Evolutionary conservation across 208 protist genomes (phyloP).

Genomic region (Acanthamoeba sp.): DNA sequence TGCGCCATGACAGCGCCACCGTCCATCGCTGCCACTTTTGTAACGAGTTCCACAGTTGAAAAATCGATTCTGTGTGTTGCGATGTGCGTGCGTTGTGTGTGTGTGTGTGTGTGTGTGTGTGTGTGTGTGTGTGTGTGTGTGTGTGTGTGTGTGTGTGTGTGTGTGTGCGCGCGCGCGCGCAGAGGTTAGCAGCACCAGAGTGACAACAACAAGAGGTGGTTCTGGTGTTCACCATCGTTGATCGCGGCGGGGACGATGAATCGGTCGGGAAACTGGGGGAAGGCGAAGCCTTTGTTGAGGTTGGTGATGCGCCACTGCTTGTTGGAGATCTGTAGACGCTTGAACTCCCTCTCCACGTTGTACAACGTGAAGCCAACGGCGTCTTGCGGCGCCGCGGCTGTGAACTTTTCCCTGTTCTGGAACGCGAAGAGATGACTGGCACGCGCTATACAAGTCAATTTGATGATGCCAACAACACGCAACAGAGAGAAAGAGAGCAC

Average conservation of each 20-base stretch:
- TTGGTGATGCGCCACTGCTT: slow-evolving; percentile 19
- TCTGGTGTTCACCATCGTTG: background rate
- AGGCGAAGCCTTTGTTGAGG: background rate
- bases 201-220: background rate
- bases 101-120: too few relatives aligned
- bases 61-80: background rate
- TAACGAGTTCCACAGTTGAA: background rate
- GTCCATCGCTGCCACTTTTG: slow-evolving; percentile 11
- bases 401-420: background rate
- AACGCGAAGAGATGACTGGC: background rate
- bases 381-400: background rate
- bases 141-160: too few relatives aligned
- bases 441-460: background rate
- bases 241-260: slow-evolving; percentile 31
- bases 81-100: too few relatives aligned
- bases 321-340: background rate
- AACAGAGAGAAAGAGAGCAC: background rate
- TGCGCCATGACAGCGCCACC: background rate
- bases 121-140: too few relatives aligned
- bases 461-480: background rate
- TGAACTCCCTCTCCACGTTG: background rate
- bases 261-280: background rate
- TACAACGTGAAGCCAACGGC: background rate
- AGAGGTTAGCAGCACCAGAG: too few relatives aligned
- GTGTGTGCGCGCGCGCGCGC: too few relatives aligned